Percentiles rank a stretch among this genome's conserved stretches.
These are phyloP conservation scores for Aspergillus brunneoviolaceus DNA, from an alignment of 2,329 filamentous ascomycete species.

Conservation along the genomic window DNA sequence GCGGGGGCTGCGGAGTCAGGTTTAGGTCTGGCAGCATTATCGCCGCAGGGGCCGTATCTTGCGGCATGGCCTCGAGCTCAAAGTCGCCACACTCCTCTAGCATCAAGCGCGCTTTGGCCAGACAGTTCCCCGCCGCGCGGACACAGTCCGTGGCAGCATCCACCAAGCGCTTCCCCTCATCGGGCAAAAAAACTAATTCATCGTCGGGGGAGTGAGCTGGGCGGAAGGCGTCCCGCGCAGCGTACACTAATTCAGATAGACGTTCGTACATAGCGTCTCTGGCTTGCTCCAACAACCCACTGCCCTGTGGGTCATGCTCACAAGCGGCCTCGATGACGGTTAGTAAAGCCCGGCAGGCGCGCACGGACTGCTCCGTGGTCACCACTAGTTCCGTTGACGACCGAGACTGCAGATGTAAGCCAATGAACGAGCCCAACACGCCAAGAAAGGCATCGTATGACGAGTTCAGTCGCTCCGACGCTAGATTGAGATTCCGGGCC, in stretches of 20 bases:
- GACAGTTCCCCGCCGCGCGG: conserved; percentile 84
- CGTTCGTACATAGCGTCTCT: conserved; percentile 75
- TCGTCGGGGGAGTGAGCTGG: conserved; percentile 66
- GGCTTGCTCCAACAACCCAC: conserved; percentile 65
- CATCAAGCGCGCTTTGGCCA: conserved; percentile 78
- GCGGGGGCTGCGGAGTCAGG: conserved; percentile 23
- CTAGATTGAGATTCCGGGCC: conserved; percentile 67
- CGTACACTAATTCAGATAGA: conserved; percentile 75
- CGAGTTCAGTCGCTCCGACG: conserved; percentile 75
- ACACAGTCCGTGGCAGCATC: conserved; percentile 83
- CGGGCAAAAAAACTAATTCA: conserved; percentile 76
- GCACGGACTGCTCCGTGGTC: conserved; percentile 79
- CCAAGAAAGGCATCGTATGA: conserved; percentile 88
- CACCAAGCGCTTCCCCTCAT: conserved; percentile 73
- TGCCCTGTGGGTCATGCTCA: conserved; percentile 69
- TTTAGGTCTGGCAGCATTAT: conserved; percentile 17
- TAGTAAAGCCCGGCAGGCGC: conserved; percentile 76
- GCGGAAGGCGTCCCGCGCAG: conserved; percentile 75
- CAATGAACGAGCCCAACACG: conserved; percentile 89
- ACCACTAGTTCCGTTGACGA: conserved; percentile 78
- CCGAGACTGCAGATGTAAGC: conserved; percentile 88
- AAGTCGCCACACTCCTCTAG: conserved; percentile 91
- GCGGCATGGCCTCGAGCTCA: conserved; percentile 63
- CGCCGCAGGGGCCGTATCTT: conserved; percentile 39
- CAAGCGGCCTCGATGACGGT: conserved; percentile 79